Conservation (phyloP, 176 grass and related monocot species). For the Juncus inflexus region DNA sequence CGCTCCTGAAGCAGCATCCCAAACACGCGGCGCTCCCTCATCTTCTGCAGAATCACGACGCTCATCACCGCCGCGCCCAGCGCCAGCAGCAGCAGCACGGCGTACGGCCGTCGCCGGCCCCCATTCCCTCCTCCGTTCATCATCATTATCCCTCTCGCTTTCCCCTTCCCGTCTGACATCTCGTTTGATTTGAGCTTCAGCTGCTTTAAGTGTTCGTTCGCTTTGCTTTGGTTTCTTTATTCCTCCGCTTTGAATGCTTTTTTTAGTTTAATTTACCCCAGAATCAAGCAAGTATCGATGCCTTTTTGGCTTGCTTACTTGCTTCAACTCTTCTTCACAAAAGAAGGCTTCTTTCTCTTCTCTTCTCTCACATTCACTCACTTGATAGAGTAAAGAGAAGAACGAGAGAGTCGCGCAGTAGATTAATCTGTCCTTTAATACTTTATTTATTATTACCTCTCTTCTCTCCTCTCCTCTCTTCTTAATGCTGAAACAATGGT, state of each 20-base stretch:
- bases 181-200: not conserved
- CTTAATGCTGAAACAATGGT: no score
- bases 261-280: constrained; percentile 4
- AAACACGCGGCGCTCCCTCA: constrained; percentile 53
- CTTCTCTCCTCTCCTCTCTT: no score
- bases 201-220: no score
- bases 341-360: no score
- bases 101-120: constrained; percentile 41
- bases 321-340: no score
- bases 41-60: constrained; percentile 60
- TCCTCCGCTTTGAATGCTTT: not conserved
- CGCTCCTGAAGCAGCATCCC: constrained; percentile 49
- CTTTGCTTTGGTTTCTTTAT: no score
- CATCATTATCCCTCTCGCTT: not conserved
- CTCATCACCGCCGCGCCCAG: constrained; percentile 41
- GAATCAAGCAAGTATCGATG: constrained; percentile 2
- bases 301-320: constrained; percentile 19
- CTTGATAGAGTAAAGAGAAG: no score
- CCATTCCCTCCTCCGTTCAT: not conserved
- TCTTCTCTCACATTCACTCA: no score
- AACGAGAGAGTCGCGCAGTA: no score
- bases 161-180: constrained; percentile 22
- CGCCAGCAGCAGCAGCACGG: constrained; percentile 53
- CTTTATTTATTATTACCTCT: no score
- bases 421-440: no score